phyloP scores from a whole-genome alignment of 2,329 filamentous ascomycete genomes.

The Didymella pinodella region DNA sequence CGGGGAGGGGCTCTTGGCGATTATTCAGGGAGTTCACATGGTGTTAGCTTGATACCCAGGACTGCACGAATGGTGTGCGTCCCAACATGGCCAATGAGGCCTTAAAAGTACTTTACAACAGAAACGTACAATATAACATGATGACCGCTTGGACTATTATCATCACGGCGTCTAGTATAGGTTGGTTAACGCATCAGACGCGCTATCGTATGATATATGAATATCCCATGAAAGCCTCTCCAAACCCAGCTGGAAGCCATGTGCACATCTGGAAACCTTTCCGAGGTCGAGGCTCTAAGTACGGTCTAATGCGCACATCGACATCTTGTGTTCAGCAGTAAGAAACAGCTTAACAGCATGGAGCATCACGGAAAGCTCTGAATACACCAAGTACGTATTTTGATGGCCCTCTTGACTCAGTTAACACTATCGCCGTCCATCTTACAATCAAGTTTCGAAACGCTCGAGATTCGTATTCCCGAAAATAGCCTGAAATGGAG shows the following conservation, averaged over 20 bases:
- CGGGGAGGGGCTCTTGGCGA: not conserved
- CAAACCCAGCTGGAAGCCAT: no score
- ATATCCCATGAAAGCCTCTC: not conserved
- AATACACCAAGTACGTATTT: no score
- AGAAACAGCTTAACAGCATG: no score
- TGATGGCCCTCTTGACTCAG: no score
- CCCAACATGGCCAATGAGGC: not conserved
- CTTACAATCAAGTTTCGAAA: no score
- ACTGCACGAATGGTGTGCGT: not conserved
- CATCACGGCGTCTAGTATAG: not conserved
- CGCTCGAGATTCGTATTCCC: not conserved
- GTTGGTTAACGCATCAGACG: not conserved
- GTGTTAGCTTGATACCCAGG: constrained; percentile 2
- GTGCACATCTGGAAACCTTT: no score
- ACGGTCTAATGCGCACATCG: no score
- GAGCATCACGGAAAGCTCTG: no score
- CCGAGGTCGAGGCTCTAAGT: no score
- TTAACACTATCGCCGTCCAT: no score
- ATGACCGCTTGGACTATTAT: not conserved
- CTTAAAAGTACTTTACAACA: constrained; percentile 1
- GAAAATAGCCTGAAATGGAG: constrained; percentile 15
- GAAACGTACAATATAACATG: not conserved
- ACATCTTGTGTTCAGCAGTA: no score
- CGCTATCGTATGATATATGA: not conserved
- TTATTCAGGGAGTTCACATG: not conserved